A percentile compares a stretch with the other conserved stretches of the same genome.
phyloP scores from a whole-genome alignment of 352 stramenopile genomes.

The Pythium catenulatum region DNA sequence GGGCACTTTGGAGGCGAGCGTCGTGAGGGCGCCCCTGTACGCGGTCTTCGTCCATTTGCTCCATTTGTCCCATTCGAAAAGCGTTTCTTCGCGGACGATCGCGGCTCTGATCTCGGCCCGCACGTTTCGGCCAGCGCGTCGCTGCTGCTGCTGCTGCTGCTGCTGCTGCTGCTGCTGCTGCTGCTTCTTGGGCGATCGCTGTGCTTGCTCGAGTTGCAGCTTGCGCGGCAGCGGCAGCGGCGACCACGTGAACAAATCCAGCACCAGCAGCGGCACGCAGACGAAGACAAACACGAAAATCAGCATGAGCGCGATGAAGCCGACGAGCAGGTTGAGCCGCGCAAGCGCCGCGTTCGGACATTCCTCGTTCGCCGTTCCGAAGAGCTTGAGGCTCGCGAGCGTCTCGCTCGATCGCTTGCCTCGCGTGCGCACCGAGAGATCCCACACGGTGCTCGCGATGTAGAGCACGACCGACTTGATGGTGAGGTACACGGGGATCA shows the following conservation, averaged over 20 bases:
- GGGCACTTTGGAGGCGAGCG: no score
- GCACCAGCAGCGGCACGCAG: conserved; percentile 72
- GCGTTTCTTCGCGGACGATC: conserved; percentile 76
- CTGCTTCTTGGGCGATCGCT: conserved; percentile 54
- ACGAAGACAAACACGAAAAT: conserved; percentile 75
- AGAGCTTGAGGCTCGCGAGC: conserved; percentile 54
- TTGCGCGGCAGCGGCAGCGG: conserved; percentile 68
- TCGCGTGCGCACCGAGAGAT: conserved; percentile 66
- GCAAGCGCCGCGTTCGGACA: conserved; percentile 58
- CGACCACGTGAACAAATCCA: conserved; percentile 81
- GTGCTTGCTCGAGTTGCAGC: conserved; percentile 65
- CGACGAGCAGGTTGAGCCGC: conserved; percentile 68
- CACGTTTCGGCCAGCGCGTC: conserved; percentile 55
- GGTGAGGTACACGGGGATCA: conserved; percentile 73
- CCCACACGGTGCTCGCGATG: conserved; percentile 67
- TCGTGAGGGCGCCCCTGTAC: no score
- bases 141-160: no score
- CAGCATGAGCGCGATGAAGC: conserved; percentile 65
- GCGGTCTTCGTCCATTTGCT: no score
- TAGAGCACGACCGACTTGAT: conserved; percentile 83
- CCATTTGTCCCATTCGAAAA: conserved; percentile 69
- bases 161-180: no score
- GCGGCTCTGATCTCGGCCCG: conserved; percentile 68
- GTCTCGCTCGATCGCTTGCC: conserved; percentile 26
- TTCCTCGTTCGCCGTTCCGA: background rate